Conservation (phyloP, 2,329 filamentous ascomycete species). For the Cryphonectria radicalis region DNA sequence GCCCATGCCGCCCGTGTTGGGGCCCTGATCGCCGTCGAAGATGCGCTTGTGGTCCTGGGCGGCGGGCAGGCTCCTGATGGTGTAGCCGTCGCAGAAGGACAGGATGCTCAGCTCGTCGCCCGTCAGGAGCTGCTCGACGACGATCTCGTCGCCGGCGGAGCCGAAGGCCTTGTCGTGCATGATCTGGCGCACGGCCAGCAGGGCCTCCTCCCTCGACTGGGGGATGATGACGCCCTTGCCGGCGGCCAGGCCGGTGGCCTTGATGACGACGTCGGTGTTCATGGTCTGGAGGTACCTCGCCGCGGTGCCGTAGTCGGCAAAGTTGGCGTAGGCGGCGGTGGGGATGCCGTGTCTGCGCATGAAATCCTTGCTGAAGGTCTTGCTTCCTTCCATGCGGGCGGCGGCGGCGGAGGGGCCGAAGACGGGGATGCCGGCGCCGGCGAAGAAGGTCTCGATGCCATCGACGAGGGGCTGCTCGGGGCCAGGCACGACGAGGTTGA, state of each 20-base stretch:
- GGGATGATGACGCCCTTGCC: constrained; percentile 97
- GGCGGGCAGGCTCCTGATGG: constrained; percentile 80
- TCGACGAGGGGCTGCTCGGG: constrained; percentile 94
- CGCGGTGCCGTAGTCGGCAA: constrained; percentile 75
- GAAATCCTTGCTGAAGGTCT: constrained; percentile 97
- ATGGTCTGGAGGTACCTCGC: constrained; percentile 74
- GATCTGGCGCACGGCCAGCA: constrained; percentile 80
- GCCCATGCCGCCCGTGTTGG: constrained; percentile 97
- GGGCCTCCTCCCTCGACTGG: constrained; percentile 78
- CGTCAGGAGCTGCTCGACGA: constrained; percentile 91
- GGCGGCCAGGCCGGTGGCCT: constrained; percentile 87
- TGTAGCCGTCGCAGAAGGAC: constrained; percentile 88
- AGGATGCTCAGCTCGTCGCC: constrained; percentile 93
- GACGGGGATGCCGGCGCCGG: constrained; percentile 71
- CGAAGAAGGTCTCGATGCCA: constrained; percentile 85
- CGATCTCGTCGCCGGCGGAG: constrained; percentile 83
- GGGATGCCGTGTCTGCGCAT: constrained; percentile 91
- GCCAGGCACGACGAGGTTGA: constrained; percentile 87
- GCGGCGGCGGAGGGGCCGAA: constrained; percentile 88
- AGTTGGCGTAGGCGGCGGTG: constrained; percentile 90
- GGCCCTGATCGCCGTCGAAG: constrained; percentile 85
- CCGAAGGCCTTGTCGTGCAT: constrained; percentile 91
- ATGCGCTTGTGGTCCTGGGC: constrained; percentile 98
- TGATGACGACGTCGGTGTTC: constrained; percentile 82
- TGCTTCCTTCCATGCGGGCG: constrained; percentile 91